Evolutionary conservation across 2,329 filamentous ascomycete genomes (phyloP), one percentile per base, ranked within the genome.

Genomic region (Chaetomium strumarium): DNA sequence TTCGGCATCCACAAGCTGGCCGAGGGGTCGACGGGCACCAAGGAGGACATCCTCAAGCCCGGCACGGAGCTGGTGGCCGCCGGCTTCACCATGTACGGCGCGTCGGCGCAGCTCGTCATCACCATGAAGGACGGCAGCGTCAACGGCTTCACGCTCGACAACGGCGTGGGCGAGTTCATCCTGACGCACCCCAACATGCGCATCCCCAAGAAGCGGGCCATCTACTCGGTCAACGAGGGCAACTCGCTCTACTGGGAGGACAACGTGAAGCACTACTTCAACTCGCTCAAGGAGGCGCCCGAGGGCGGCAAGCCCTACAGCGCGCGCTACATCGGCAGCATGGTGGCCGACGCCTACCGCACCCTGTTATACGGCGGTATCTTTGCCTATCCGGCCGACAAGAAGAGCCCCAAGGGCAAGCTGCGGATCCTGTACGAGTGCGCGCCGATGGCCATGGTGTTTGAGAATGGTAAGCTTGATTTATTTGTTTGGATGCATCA

Each of bases 71-170:
- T 97, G 60, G 81, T 97, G 17, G 92, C 93, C 34, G 85, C 89
- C 19, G 93, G 93, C n/a, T 99, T 99, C 80, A 99, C 93, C 72
- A 99, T 99, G 93, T 99, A 99, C 74, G 93, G 93, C 67, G 93
- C 93, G 62, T 96, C 91, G 3, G 85, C 93, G 4, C 92, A 97
- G 75, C 80, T 99, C 42, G 93, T 99, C 65, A 87, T 99, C 67
- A 99, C 93, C 62, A 96, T 97, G 90, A 88, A 86, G 72, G 89
- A 85, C 61, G 88, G 91, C 59, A 81, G 75, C 57, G 93, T 99
- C 72, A 96, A 97, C 73, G 93, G 93, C 65, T 99, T 99, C 79
- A 99, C 93, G 24, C 84, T 99, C 65, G 93, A 99, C 75, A 95
- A 88, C 70, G 88, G 90, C 16, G 83, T 99, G 46, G 93, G 93